Base-by-base conservation (phyloP, 352 stramenopile genomes). In the Phytophthora megakarya region DNA sequence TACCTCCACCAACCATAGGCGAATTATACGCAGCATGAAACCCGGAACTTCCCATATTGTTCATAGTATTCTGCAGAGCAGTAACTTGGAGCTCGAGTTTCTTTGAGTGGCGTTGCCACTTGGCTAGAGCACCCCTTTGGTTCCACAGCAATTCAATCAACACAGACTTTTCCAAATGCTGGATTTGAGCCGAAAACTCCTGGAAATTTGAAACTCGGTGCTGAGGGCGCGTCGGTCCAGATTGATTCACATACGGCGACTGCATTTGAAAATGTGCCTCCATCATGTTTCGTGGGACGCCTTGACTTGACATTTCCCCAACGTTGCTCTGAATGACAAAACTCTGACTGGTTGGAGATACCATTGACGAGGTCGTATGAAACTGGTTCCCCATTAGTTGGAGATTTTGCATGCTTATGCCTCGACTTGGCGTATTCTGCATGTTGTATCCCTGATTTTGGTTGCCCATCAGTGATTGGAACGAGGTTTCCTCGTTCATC, bases 111-210 rank as follows among this genome's bases (percentile, higher is more conserved):
- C 69, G 66, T 35, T 93, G 85, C 73, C 81, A 91, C 32, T 88
- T 73, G 9, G 87, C 74, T 6, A 93, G 65, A 0, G 80, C 71
- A 50, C 73, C 76, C 25, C 81, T 68, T 62, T 92, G 82, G 38
- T 80, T 93, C 85, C 83, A 92, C 22, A 91, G 50, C 13, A 92
- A 61, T 35, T 92, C 83, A n/a, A 93, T 78, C 4, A 93, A 61
- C 8, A 75, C 70, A 19, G 70, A 78, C 32, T 85, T 81, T 48
- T 89, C 80, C 13, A 89, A 75, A 30, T 88, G 85, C 55, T 90
- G 78, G 4, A 91, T 79, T 52, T 91, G 85, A 6, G 67, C 70
- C 13, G 72, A 76, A 64, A 93, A 93, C 30, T 90, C 85, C 19
- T 80, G 65, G n/a, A 85, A 73, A 33, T 60, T 82, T 16, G 62